Conservation (phyloP, 805 yeast species). For the Spathaspora girioi region DNA sequence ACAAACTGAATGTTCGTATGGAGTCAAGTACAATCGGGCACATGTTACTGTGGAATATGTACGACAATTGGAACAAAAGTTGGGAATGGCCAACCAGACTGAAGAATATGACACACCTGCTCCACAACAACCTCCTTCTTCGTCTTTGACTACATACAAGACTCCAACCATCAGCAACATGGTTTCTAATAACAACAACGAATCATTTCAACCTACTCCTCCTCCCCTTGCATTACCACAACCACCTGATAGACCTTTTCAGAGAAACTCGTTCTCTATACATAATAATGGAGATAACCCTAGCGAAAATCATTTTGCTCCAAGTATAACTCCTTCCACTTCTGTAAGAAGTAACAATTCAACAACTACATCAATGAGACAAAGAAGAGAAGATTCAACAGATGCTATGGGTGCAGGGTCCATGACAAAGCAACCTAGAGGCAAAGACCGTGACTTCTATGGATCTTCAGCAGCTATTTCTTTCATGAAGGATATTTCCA, state of each 20-base stretch:
- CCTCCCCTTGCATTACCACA: not conserved
- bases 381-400: constrained; percentile 1
- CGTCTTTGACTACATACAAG: not conserved
- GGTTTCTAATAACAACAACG: not conserved
- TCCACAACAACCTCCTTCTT: not conserved
- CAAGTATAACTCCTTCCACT: constrained; percentile 3
- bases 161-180: constrained; percentile 1
- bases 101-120: not conserved
- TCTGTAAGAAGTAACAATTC: not conserved
- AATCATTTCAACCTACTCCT: not conserved
- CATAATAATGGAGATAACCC: not conserved
- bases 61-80: constrained; percentile 5
- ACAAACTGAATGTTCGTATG: constrained; percentile 6
- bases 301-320: not conserved
- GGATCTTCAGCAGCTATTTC: constrained; percentile 12
- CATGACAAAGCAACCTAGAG: not conserved
- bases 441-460: constrained; percentile 7
- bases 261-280: not conserved
- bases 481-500: constrained; percentile 10
- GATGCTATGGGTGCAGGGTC: constrained; percentile 14
- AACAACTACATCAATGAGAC: not conserved
- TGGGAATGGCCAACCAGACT: not conserved
- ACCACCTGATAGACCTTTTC: not conserved
- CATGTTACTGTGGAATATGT: constrained; percentile 9
- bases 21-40: constrained; percentile 4